Percentiles rank a stretch among this genome's conserved stretches.
Evolutionary conservation across 306 rosid species (phyloP).

Genomic region (Cucumis hystrix): DNA sequence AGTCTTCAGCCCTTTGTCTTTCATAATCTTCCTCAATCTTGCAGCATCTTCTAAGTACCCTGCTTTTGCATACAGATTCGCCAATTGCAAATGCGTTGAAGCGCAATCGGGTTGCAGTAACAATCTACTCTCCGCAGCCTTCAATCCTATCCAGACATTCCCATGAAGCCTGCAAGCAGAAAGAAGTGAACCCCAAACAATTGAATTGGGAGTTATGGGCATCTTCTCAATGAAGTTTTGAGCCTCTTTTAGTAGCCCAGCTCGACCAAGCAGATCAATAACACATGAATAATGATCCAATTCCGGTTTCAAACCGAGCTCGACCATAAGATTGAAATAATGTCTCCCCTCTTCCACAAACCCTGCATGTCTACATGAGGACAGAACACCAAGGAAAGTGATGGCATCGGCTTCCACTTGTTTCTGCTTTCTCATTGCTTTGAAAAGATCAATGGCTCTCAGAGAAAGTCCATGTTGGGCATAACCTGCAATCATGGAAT

Average conservation of each 20-base stretch:
- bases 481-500: conserved; percentile 74
- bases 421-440: conserved; percentile 41
- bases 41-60: conserved; percentile 54
- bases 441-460: conserved; percentile 48
- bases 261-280: conserved; percentile 75
- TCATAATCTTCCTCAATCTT: conserved; percentile 48
- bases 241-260: conserved; percentile 61
- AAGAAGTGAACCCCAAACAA: conserved; percentile 77
- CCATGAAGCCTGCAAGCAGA: conserved; percentile 65
- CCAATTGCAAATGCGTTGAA: conserved; percentile 50
- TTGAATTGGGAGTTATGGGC: conserved; percentile 67
- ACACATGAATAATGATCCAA: conserved; percentile 71
- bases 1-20: conserved; percentile 49
- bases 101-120: conserved; percentile 52
- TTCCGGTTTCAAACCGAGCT: conserved; percentile 46
- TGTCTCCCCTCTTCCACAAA: conserved; percentile 46
- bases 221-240: conserved; percentile 40
- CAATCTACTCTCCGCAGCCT: conserved; percentile 64
- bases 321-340: conserved; percentile 55
- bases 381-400: conserved; percentile 55
- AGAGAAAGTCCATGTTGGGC: conserved; percentile 61
- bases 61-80: conserved; percentile 58
- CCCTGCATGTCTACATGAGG: conserved; percentile 75
- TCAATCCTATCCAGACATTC: conserved; percentile 50
- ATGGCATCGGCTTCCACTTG: conserved; percentile 43